phyloP scores from a whole-genome alignment of 192 early-diverging fungal genomes.

The Backusella tarrabulga region DNA sequence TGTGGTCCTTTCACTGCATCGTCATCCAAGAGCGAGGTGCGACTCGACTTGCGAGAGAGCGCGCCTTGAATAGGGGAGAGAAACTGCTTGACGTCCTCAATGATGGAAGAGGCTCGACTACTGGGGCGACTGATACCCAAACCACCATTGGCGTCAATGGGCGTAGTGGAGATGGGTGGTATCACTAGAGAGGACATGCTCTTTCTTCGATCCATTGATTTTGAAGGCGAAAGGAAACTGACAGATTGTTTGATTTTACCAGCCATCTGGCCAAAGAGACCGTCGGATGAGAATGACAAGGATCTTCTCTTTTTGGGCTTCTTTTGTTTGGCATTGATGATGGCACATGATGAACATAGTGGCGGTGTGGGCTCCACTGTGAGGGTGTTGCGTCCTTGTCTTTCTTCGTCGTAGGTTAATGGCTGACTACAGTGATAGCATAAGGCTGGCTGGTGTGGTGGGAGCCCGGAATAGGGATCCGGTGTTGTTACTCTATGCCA shows the following conservation, averaged over 20 bases:
- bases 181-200: not conserved
- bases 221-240: not conserved
- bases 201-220: not conserved
- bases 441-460: not conserved
- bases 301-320: not conserved
- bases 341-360: not conserved
- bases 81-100: conserved; percentile 10
- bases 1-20: not conserved
- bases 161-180: not conserved
- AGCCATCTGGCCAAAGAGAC: not conserved
- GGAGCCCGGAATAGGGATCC: not conserved
- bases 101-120: conserved; percentile 11
- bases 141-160: not conserved
- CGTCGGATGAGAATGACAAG: not conserved
- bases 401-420: not conserved
- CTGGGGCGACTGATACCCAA: not conserved
- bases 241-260: conserved; percentile 7
- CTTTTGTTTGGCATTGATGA: not conserved
- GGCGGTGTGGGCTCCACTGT: not conserved
- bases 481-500: not conserved
- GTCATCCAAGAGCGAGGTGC: not conserved
- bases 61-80: not conserved
- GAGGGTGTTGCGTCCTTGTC: not conserved
- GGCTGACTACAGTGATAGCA: not conserved
- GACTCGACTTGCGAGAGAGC: not conserved